Base-by-base conservation (phyloP, 345 rosid species). In the Erodium maritimum region DNA sequence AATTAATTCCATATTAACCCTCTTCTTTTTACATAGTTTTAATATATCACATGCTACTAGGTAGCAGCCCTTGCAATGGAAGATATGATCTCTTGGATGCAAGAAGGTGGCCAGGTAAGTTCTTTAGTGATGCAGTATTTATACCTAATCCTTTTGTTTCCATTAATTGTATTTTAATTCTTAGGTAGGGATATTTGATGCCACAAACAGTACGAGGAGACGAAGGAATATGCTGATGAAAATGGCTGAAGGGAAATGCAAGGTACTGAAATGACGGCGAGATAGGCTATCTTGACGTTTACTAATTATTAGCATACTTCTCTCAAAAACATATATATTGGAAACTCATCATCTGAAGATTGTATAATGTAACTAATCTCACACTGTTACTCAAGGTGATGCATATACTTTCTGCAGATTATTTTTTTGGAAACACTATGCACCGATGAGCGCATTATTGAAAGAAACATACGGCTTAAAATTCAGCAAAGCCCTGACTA, bases 21-120 rank as follows among this genome's bases (percentile, higher is more conserved):
- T 78, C 75, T 81, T 77, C 75, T 79, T 82, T 80, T 69, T 68
- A 78, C 79, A 74, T 84, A 82, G 88, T 84, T 80, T 85, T 82
- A 81, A 87, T 85, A 53, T 78, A 73, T 87, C 72, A 69, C 82
- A 24, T 85, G 82, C 90, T 71, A 78, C 85, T 87, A 94, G 99
- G 99, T 94, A 80, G 97, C 99, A 69, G 96, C 99, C 69, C 69
- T 90, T 74, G 97, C 97, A 58, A 90, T 94, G 99, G 97, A 94
- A 65, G 99, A 94, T 77, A 87, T 94, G 97, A 87, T 76, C 76
- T 82, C 95, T 54, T 93, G 99, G 99, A 93, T 93, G 99, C 90
- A 83, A 73, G 99, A 89, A 69, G 99, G 97, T 68, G 99, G 99
- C 65, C 99, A 93, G 83, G 99, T 89, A 71, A 69, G 82, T 77